Base-by-base conservation (phyloP, 2,329 filamentous ascomycete species). In the Diaporthe destruens region DNA sequence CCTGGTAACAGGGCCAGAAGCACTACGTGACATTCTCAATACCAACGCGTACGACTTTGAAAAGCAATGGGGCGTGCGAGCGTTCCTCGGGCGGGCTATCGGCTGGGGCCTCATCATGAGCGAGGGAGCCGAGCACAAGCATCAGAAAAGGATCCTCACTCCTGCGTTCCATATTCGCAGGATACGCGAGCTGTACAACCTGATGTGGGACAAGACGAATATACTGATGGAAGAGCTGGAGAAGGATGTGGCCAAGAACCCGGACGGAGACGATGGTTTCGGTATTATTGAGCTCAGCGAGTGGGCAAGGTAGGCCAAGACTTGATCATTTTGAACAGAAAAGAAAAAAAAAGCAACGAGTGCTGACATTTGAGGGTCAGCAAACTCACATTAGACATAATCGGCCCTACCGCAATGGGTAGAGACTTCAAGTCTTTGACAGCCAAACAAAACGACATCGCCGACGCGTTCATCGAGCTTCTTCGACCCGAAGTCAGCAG, bases 161-260 rank as follows among this genome's bases (percentile, higher is more conserved):
- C 63, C 63, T 0, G 63, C 63, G 1, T 72, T 72, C 34, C 44
- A 72, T 14, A 34, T 72, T 16, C 29, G 71, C 23, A 59, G 71
- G 55, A 55, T 72, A 53, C 54, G 71, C n/a, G 71, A 69, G 16
- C 54, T 72, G 23, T 72, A 72, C 16, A 69, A 39, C 23, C 54
- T 72, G 3, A 72, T 72, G 71, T 72, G 71, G 71, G 63, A 68
- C 7, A 72, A 72, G 44, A 72, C 71, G 16, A 47, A 63, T 23
- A 39, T 72, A 6, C 29, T 72, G 36, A 18, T 72, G 16, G 9
- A 44, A 32, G 54, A 72, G 44, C 63, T 72, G n/a, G 71, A 72
- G 44, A 72, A 72, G 11, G 71, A 72, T 18, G 3, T 72, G 3
- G 29, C 25, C 12, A 68, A 49, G 34, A 23, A 63, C 34, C 16